These are phyloP conservation scores for Rhizoclosmatium globosum DNA, from an alignment of 192 early-diverging fungal genomes.

Conservation along the genomic window DNA sequence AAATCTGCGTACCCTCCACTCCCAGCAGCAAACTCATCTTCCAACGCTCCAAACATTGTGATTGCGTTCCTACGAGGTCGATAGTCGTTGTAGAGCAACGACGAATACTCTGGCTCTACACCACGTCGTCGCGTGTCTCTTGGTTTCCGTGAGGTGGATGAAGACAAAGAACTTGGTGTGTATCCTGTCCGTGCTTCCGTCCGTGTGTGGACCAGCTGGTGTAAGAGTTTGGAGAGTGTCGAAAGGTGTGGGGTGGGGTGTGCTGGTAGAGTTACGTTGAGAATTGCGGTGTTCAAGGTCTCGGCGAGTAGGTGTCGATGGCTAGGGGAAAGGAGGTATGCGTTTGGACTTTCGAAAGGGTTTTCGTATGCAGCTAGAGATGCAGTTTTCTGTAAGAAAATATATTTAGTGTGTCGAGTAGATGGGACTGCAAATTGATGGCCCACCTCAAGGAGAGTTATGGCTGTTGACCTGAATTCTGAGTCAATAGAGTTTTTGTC, in stretches of 20 bases:
- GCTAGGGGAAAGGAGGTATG: not conserved
- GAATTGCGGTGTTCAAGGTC: too few species aligned
- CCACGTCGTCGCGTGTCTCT: too few species aligned
- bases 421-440: not conserved
- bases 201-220: not conserved
- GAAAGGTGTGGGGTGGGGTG: not conserved
- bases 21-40: not conserved
- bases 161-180: not conserved
- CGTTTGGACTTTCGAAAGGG: not conserved
- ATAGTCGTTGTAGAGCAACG: not conserved
- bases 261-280: too few species aligned
- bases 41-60: not conserved
- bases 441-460: not conserved
- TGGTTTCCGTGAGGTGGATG: not conserved
- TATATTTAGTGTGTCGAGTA: not conserved
- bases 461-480: not conserved
- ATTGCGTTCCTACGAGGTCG: not conserved
- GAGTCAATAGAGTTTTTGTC: not conserved
- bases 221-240: not conserved
- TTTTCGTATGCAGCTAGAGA: slow-evolving; percentile 7
- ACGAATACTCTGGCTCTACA: too few species aligned
- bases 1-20: not conserved
- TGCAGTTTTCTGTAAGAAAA: not conserved
- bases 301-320: slow-evolving; percentile 4
- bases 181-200: not conserved